Base-by-base conservation (phyloP, 2,329 filamentous ascomycete genomes). In the Colletotrichum falcatum region DNA sequence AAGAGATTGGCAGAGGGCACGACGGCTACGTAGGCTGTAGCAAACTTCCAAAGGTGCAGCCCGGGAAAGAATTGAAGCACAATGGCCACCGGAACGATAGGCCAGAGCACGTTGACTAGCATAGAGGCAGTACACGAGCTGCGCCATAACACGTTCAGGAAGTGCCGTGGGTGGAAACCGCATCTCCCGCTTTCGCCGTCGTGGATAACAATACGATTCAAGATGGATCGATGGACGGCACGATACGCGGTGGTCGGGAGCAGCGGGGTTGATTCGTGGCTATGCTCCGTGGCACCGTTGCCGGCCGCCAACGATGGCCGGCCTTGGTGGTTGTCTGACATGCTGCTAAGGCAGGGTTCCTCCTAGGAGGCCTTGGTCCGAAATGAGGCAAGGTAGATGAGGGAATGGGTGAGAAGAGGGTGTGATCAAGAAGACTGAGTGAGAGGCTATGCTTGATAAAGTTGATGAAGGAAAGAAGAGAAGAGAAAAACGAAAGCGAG, bases 51-150 rank as follows among this genome's bases (percentile, higher is more conserved):
- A 0, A 85, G 74, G 33, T 81, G 78, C 44, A 79, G 62, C 0
- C 79, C 76, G 1, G 76, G 75, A 54, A 79, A 72, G 74, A 79
- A 73, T 74, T 84, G 79, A 16, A 86, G 75, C 23, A 81, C 78
- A 35, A 87, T 77, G 5, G 84, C 84, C 4, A 84, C 77, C 16
- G 82, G 81, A 1, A 86, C 84, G 66, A 86, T 76, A 0, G 84
- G 85, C 84, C 84, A 86, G 5, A 86, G 77, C 3, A 86, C 66
- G 64, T 86, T 86, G 55, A 85, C 83, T 67, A 80, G 79, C 77
- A 79, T 83, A 11, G 82, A 84, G 3, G 81, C 82, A 1, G 79
- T 81, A 75, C 82, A 84, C 0, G 83, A 83, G 61, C 81, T 83
- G 20, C 77, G 75, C 78, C 80, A 83, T 72, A 83, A 80, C 23